Conservation (phyloP, 208 protist genomes). For the Leptomonas pyrrhocoris region DNA sequence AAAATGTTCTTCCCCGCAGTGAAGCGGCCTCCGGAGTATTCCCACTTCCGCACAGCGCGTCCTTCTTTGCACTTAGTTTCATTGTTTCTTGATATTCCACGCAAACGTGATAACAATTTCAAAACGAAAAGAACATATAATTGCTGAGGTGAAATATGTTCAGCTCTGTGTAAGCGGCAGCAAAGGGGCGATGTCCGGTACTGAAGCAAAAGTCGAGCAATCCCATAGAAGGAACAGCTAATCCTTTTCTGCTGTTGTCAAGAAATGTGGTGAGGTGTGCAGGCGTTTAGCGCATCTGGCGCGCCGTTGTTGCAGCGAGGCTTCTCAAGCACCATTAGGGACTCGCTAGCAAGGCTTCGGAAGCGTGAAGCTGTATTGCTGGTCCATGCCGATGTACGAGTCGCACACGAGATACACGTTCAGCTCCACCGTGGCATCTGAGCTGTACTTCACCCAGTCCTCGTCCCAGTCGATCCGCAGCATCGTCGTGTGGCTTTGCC, state of each 20-base stretch:
- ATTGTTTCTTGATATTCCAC: no score
- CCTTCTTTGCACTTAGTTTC: no score
- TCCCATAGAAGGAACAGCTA: no score
- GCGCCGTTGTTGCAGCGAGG: not conserved
- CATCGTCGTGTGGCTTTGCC: conserved; percentile 45
- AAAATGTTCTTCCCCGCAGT: no score
- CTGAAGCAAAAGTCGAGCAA: no score
- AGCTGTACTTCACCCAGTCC: conserved; percentile 56
- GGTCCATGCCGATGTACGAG: conserved; percentile 92
- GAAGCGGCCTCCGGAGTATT: no score
- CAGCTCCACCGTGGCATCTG: conserved; percentile 49
- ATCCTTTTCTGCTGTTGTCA: no score
- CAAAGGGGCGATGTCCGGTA: no score
- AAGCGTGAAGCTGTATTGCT: conserved; percentile 81
- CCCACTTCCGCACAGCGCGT: no score
- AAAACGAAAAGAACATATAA: conserved; percentile 24
- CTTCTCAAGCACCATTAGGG: not conserved
- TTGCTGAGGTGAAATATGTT: no score
- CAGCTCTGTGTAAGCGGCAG: no score
- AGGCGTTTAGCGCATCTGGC: conserved; percentile 1
- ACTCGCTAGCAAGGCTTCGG: conserved; percentile 30
- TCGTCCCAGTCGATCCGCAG: conserved; percentile 91
- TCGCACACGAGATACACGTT: conserved; percentile 90
- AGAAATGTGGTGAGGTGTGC: no score
- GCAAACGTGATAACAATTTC: not conserved